Evolutionary conservation across 2,329 filamentous ascomycete species (phyloP).

Genomic region (Venturia pyrina): DNA sequence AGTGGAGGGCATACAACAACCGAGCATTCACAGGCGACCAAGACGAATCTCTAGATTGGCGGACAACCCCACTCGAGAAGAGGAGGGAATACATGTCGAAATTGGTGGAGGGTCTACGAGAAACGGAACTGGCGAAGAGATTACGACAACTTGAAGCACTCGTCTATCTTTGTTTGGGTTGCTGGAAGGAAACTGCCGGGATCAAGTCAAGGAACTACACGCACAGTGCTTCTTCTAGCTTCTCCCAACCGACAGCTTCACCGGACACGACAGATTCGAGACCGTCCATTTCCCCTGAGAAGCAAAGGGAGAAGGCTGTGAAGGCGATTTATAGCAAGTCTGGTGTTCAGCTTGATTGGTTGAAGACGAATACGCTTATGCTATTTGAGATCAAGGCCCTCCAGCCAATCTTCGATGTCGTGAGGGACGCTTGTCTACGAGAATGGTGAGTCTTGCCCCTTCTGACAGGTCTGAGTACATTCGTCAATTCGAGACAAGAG

Average conservation of each 20-base stretch:
- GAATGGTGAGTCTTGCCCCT: conserved; percentile 13
- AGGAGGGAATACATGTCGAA: conserved; percentile 47
- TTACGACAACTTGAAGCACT: conserved; percentile 33
- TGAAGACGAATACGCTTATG: conserved; percentile 33
- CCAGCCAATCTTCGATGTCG: conserved; percentile 28
- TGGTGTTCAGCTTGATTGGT: conserved; percentile 33
- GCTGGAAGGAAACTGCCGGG: conserved; percentile 41
- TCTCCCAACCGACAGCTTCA: neutral
- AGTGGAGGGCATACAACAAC: conserved; percentile 48
- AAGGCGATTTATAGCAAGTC: conserved; percentile 21
- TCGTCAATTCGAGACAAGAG: neutral
- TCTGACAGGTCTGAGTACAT: neutral
- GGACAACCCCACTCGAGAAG: conserved; percentile 48
- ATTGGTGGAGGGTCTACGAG: conserved; percentile 24
- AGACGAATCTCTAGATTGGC: conserved; percentile 50
- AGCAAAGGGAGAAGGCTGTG: conserved; percentile 8
- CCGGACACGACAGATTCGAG: neutral
- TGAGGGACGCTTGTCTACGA: conserved; percentile 26
- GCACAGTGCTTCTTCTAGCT: neutral
- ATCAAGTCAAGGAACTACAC: conserved; percentile 1
- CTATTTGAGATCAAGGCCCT: conserved; percentile 31
- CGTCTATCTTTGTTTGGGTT: conserved; percentile 37
- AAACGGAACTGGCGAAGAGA: conserved; percentile 21
- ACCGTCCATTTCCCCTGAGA: neutral
- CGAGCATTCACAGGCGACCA: conserved; percentile 28